phyloP scores from a whole-genome alignment of 2,329 filamentous ascomycete genomes.

The Aureobasidium sp. region DNA sequence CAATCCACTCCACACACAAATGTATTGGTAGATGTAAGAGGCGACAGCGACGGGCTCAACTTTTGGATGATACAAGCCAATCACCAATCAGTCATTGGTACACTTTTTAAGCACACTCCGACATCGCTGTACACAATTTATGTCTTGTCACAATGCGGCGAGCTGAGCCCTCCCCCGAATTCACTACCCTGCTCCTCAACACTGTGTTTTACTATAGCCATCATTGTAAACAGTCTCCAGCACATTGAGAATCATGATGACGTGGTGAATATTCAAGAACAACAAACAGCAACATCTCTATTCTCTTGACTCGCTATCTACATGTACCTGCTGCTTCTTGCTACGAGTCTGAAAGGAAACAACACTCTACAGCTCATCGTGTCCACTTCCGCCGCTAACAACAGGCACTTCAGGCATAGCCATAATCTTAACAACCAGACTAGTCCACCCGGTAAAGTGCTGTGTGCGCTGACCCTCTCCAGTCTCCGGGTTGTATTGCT shows the following conservation, averaged over 20 bases:
- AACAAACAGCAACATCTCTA: too few species aligned
- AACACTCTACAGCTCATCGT: constrained; percentile 40
- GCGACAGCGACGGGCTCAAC: not conserved
- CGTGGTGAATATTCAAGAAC: too few species aligned
- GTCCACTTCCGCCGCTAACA: constrained; percentile 20
- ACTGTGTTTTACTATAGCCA: too few species aligned
- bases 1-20: not conserved
- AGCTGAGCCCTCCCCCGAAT: too few species aligned
- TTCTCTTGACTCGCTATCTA: too few species aligned
- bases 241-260: too few species aligned
- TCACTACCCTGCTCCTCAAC: too few species aligned
- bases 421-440: constrained; percentile 95
- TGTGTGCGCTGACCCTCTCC: constrained; percentile 90
- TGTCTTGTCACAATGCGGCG: not conserved
- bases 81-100: not conserved
- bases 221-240: too few species aligned
- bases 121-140: not conserved
- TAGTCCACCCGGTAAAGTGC: constrained; percentile 99
- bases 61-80: not conserved
- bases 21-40: not conserved
- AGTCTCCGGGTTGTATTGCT: constrained; percentile 93
- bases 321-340: too few species aligned
- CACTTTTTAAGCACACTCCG: not conserved
- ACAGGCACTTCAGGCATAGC: constrained; percentile 65
- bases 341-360: too few species aligned